These are phyloP conservation scores for Helichrysum umbraculigerum DNA, from an alignment of 129 eudicot genomes.

Conservation along the genomic window DNA sequence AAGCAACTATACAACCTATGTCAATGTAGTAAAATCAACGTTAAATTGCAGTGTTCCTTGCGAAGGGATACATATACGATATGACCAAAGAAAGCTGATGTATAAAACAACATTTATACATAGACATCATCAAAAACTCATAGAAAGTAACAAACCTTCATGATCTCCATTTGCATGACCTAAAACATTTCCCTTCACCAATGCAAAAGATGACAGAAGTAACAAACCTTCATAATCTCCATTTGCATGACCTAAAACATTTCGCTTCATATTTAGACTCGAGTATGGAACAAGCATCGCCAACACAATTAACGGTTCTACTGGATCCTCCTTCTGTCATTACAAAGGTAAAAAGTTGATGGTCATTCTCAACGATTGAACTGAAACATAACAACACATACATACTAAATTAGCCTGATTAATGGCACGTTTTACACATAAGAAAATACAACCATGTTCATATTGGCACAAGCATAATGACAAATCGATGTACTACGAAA, in stretches of 20 bases:
- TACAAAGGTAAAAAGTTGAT: constrained; percentile 88
- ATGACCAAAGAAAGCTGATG: neutral
- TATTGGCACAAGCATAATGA: too few species aligned
- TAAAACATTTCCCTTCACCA: too few species aligned
- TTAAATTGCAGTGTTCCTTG: constrained; percentile 47
- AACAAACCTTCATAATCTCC: too few species aligned
- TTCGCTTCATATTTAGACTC: too few species aligned
- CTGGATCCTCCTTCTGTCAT: constrained; percentile 93
- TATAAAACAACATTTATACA: constrained; percentile 4
- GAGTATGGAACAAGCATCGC: constrained; percentile 94
- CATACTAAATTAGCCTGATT: constrained; percentile 4
- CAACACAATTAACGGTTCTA: constrained; percentile 87
- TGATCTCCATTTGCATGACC: too few species aligned
- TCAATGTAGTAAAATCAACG: too few species aligned
- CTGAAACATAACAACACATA: constrained; percentile 46
- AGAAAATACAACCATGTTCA: neutral
- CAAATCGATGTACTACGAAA: too few species aligned
- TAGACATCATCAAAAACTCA: constrained; percentile 3
- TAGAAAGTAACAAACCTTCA: constrained; percentile 43
- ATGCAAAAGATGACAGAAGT: too few species aligned
- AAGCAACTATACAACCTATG: too few species aligned
- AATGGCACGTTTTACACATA: constrained; percentile 8
- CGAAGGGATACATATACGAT: constrained; percentile 15
- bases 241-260: too few species aligned
- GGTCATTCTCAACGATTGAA: constrained; percentile 85